Evolutionary conservation across 345 rosid genomes (phyloP).

Genomic region (Dovyalis caffra): DNA sequence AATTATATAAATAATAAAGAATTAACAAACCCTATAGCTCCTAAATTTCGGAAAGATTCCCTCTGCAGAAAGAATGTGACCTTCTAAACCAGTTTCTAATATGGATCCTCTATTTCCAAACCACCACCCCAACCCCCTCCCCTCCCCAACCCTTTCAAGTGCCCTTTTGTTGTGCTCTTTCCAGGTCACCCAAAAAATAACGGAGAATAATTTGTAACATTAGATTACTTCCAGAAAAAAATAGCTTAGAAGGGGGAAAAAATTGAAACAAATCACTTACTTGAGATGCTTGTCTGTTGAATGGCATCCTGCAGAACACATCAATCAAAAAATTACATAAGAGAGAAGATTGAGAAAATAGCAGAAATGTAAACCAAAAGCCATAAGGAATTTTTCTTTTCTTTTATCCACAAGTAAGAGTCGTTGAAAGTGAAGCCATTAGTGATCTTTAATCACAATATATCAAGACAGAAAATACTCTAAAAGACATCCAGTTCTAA

Average conservation of each 20-base stretch:
- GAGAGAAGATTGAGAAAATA: slow-evolving; percentile 1
- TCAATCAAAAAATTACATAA: background rate
- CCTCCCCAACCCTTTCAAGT: too few relatives aligned
- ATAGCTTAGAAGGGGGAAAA: background rate
- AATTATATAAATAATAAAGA: too few relatives aligned
- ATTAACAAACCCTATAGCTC: too few relatives aligned
- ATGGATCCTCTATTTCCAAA: too few relatives aligned
- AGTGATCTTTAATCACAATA: background rate
- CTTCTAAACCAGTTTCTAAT: too few relatives aligned
- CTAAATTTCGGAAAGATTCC: too few relatives aligned
- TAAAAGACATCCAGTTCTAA: background rate
- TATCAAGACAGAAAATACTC: background rate
- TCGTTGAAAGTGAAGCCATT: too few relatives aligned
- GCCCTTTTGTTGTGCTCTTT: too few relatives aligned
- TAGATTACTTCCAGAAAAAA: background rate
- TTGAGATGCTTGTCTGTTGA: slow-evolving; percentile 64
- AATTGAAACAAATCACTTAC: slow-evolving; percentile 37
- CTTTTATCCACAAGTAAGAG: too few relatives aligned
- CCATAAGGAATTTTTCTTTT: background rate
- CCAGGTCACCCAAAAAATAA: too few relatives aligned
- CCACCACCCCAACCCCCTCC: too few relatives aligned
- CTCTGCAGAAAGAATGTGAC: too few relatives aligned
- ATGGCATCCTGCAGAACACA: slow-evolving; percentile 52
- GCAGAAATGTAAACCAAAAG: background rate
- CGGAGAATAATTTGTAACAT: background rate